Evolutionary conservation across 1,284 basidiomycete genomes (phyloP).

Genomic region (Sutorius eximius): DNA sequence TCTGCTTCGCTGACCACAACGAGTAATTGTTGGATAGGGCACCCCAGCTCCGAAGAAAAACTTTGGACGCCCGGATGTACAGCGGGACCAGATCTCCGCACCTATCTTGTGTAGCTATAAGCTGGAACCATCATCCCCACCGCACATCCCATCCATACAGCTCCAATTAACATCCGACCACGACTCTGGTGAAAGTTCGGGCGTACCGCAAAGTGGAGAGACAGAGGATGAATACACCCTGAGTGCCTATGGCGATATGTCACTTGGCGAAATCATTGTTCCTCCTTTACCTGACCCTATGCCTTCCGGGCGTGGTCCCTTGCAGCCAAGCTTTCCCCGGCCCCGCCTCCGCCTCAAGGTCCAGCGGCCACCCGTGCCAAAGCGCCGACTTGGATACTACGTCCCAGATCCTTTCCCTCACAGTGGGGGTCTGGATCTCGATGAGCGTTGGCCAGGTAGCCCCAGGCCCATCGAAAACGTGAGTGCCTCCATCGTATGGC

Average conservation of each 20-base stretch:
- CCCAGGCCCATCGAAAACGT: slow-evolving; percentile 16
- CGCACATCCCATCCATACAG: background rate
- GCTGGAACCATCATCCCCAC: background rate
- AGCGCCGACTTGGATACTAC: slow-evolving; percentile 15
- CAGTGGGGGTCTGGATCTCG: background rate
- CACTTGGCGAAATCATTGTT: slow-evolving; percentile 18
- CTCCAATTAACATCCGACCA: background rate
- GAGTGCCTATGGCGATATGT: slow-evolving; percentile 29
- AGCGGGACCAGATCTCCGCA: background rate
- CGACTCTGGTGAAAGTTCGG: background rate
- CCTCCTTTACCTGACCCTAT: slow-evolving; percentile 1
- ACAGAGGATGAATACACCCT: slow-evolving; percentile 31
- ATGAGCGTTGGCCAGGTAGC: slow-evolving; percentile 15
- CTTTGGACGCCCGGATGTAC: background rate
- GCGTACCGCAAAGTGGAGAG: slow-evolving; percentile 3
- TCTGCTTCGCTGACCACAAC: background rate
- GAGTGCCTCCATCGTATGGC: background rate
- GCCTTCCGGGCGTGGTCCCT: background rate
- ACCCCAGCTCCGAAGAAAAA: slow-evolving; percentile 3
- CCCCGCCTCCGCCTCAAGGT: slow-evolving; percentile 28
- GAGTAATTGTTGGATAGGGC: slow-evolving; percentile 6
- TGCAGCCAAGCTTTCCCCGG: slow-evolving; percentile 4
- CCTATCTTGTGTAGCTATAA: background rate
- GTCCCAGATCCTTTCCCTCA: slow-evolving; percentile 5
- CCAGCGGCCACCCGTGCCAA: slow-evolving; percentile 29